phyloP scores from a whole-genome alignment of 2,329 filamentous ascomycete genomes.

The Paraphoma chrysanthemicola region DNA sequence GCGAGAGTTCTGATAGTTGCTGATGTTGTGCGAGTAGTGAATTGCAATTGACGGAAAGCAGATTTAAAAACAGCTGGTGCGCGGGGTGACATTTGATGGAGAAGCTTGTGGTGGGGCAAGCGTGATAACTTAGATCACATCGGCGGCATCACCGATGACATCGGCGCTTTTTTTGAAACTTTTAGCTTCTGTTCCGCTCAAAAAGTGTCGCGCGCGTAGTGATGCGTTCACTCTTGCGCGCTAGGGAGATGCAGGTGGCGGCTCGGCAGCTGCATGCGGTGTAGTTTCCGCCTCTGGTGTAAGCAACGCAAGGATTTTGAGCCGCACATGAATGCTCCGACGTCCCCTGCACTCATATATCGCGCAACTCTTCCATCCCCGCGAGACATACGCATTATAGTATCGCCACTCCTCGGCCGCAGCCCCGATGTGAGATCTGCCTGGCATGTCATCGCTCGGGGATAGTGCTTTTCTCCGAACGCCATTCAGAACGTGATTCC shows the following conservation, averaged over 20 bases:
- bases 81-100: constrained; percentile 15
- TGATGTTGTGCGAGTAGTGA: constrained; percentile 2
- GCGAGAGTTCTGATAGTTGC: constrained; percentile 1
- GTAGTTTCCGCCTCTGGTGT: neutral
- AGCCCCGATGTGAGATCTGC: too few relatives aligned
- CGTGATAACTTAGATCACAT: too few relatives aligned
- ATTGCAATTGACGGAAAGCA: constrained; percentile 2
- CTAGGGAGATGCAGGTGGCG: neutral
- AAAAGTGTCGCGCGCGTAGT: neutral
- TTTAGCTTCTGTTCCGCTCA: neutral
- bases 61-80: neutral
- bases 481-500: too few relatives aligned
- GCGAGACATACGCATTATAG: neutral
- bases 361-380: too few relatives aligned
- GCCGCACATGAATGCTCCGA: neutral
- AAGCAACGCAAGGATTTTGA: neutral
- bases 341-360: neutral
- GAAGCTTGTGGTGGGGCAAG: too few relatives aligned
- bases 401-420: too few relatives aligned
- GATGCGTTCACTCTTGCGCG: neutral
- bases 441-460: too few relatives aligned
- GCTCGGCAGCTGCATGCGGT: neutral
- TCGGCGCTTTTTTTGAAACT: constrained; percentile 15
- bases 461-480: too few relatives aligned
- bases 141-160: constrained; percentile 22